Percentiles rank a stretch among this genome's conserved stretches.
Conservation (phyloP, 2,329 filamentous ascomycete species). For the Fusarium napiforme region DNA sequence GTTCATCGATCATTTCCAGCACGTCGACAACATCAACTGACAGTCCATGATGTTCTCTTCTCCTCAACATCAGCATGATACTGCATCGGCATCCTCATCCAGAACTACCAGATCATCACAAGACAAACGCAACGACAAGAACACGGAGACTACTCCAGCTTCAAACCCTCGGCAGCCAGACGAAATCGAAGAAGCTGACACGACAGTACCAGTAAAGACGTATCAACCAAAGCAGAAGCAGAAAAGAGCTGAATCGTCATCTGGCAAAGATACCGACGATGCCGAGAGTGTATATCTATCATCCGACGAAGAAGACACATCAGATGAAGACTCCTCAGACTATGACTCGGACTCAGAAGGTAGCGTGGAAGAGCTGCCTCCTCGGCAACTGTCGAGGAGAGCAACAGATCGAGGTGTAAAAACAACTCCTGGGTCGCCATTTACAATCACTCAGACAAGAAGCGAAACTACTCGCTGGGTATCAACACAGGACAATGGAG, state of each 20-base stretch:
- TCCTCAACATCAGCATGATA: constrained; percentile 8
- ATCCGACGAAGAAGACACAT: constrained; percentile 26
- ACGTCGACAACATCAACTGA: not conserved
- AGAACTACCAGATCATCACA: constrained; percentile 2
- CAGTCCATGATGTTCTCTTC: constrained; percentile 15
- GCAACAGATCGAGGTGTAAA: constrained; percentile 9
- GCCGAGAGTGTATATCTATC: constrained; percentile 39
- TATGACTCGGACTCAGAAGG: constrained; percentile 26
- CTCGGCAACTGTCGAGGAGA: constrained; percentile 25
- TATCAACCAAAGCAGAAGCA: constrained; percentile 5
- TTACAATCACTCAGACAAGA: constrained; percentile 30
- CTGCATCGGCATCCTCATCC: constrained; percentile 6
- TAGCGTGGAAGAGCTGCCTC: constrained; percentile 23
- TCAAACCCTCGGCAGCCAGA: constrained; percentile 23
- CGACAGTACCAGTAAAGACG: constrained; percentile 6
- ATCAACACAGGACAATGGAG: constrained; percentile 27
- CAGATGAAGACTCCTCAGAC: constrained; percentile 28
- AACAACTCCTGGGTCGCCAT: constrained; percentile 10
- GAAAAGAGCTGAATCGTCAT: constrained; percentile 20
- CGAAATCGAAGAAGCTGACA: constrained; percentile 34
- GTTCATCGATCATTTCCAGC: not conserved
- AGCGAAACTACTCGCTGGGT: constrained; percentile 40
- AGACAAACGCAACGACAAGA: constrained; percentile 1
- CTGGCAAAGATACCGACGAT: constrained; percentile 18
- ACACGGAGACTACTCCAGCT: not conserved